phyloP scores from a whole-genome alignment of 2,329 filamentous ascomycete genomes.

The Ophiostoma ulmi region DNA sequence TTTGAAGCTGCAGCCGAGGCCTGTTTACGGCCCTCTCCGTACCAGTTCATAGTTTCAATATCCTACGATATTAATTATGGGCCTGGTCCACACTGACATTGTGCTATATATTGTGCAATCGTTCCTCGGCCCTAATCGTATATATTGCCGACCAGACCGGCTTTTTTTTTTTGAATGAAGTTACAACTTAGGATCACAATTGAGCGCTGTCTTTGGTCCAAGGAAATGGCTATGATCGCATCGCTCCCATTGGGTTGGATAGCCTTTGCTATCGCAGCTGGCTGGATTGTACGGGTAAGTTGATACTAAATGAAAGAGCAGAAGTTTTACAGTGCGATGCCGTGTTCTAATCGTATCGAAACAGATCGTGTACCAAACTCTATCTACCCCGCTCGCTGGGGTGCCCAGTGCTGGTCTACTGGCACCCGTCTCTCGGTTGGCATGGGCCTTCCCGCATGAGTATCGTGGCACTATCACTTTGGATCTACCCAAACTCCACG shows the following conservation, averaged over 20 bases:
- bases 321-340: not conserved
- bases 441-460: constrained; percentile 23
- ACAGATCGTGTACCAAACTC: not conserved
- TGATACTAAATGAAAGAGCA: not conserved
- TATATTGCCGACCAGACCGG: not conserved
- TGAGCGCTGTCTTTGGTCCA: not conserved
- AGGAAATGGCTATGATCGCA: not conserved
- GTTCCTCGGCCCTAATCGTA: not conserved
- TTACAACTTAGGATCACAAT: too few species aligned
- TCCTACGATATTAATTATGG: not conserved
- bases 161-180: not conserved
- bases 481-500: constrained; percentile 21
- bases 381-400: not conserved
- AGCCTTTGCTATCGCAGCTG: not conserved
- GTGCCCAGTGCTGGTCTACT: constrained; percentile 19
- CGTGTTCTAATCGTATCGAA: not conserved
- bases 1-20: not conserved
- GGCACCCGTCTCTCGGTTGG: constrained; percentile 19
- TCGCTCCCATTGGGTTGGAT: not conserved
- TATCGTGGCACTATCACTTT: constrained; percentile 19
- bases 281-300: not conserved
- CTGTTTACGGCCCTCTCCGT: not conserved
- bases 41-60: not conserved
- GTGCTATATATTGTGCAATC: not conserved
- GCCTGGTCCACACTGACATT: not conserved